These are phyloP conservation scores for Trichoderma sp. DNA, from an alignment of 2,329 filamentous ascomycete genomes.

Conservation along the genomic window DNA sequence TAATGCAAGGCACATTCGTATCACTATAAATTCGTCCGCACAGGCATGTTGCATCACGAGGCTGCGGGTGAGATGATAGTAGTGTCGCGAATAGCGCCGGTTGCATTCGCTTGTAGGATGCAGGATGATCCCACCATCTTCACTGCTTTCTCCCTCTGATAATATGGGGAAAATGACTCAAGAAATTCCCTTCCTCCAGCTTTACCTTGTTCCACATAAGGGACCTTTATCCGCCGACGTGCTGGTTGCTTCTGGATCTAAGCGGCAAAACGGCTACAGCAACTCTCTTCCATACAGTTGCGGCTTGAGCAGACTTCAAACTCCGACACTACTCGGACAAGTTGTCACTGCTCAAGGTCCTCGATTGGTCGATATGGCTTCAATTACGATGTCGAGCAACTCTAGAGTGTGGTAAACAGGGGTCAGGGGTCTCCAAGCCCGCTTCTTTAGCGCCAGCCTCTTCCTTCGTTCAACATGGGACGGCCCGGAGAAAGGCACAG, in stretches of 20 bases:
- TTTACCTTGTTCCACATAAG: neutral
- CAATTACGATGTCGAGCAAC: neutral
- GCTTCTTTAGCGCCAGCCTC: slow-evolving; percentile 8
- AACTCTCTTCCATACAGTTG: neutral
- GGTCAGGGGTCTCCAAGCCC: neutral
- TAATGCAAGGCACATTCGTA: neutral
- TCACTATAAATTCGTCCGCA: neutral
- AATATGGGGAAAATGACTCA: neutral
- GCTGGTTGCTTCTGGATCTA: neutral
- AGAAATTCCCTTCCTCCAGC: slow-evolving; percentile 3
- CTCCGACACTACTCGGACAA: neutral
- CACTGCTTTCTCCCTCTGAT: neutral
- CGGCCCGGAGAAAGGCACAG: slow-evolving; percentile 19
- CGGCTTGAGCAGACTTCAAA: neutral
- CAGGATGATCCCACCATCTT: slow-evolving; percentile 15
- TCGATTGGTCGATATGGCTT: neutral
- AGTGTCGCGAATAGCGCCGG: slow-evolving; percentile 16
- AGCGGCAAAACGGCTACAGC: neutral
- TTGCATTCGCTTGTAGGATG: neutral
- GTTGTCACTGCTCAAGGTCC: neutral
- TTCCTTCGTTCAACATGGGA: slow-evolving; percentile 15
- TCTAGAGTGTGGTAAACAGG: neutral
- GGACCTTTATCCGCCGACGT: no score
- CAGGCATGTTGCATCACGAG: slow-evolving; percentile 14
- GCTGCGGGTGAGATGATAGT: slow-evolving; percentile 1